phyloP scores from a whole-genome alignment of 2,329 filamentous ascomycete genomes.

The Pestalotiopsis sp. region DNA sequence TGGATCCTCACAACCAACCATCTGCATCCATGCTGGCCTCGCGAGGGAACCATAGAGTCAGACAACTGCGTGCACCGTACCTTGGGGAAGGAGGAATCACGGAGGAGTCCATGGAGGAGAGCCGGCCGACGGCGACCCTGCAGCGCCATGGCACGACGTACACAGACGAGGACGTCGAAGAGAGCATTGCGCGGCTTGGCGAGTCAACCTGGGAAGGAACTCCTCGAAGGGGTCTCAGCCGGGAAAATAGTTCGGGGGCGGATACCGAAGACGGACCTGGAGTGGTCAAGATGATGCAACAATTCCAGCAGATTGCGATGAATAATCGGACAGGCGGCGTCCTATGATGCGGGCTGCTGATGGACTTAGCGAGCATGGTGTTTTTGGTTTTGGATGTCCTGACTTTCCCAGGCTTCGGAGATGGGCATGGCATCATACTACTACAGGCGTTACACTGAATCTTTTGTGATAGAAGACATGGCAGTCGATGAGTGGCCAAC shows the following conservation, averaged over 20 bases:
- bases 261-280: conserved; percentile 52
- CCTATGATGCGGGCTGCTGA: conserved; percentile 18
- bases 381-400: not conserved
- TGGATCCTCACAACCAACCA: conserved; percentile 78
- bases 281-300: conserved; percentile 59
- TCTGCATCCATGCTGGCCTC: conserved; percentile 45
- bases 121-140: conserved; percentile 36
- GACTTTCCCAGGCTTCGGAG: not conserved
- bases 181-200: conserved; percentile 51
- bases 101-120: conserved; percentile 57
- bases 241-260: conserved; percentile 50
- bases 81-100: conserved; percentile 53
- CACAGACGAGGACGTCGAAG: conserved; percentile 62
- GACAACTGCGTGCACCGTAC: conserved; percentile 45
- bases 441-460: not conserved
- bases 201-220: conserved; percentile 64
- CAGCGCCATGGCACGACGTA: conserved; percentile 42
- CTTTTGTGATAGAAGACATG: not conserved
- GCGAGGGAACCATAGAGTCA: conserved; percentile 48
- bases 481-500: not conserved
- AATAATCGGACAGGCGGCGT: conserved; percentile 45
- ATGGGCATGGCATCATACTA: not conserved
- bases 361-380: not conserved
- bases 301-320: conserved; percentile 59
- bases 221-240: conserved; percentile 50